Percentiles rank a stretch among this genome's conserved stretches.
phyloP scores from a whole-genome alignment of 163 green algal genomes.

The Scenedesmus sp. region DNA sequence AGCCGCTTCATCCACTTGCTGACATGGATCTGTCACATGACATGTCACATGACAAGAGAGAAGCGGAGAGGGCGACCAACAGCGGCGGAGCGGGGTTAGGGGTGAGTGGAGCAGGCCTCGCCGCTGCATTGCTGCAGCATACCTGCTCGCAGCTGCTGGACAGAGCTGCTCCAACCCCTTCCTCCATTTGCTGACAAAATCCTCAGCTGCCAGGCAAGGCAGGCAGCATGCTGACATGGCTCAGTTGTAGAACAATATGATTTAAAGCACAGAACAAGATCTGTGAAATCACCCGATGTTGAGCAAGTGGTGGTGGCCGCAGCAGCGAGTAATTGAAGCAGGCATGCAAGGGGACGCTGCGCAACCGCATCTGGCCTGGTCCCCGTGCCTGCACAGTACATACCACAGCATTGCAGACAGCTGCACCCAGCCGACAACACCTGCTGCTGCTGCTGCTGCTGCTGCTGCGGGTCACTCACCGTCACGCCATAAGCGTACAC shows the following conservation, averaged over 20 bases:
- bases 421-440: not conserved
- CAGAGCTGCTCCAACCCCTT: not conserved
- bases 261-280: too few species aligned
- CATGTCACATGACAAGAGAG: not conserved
- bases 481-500: slow-evolving; percentile 61
- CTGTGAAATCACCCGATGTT: too few species aligned
- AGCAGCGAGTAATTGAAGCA: too few species aligned
- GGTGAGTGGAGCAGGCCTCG: not conserved
- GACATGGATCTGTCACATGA: slow-evolving; percentile 61
- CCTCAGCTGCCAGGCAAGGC: too few species aligned
- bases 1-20: slow-evolving; percentile 70
- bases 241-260: too few species aligned
- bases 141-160: not conserved
- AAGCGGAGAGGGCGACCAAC: not conserved
- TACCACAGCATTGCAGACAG: not conserved
- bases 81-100: not conserved
- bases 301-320: too few species aligned
- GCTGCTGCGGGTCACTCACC: slow-evolving; percentile 31
- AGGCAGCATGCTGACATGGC: too few species aligned
- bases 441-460: not conserved
- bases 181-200: not conserved
- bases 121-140: not conserved
- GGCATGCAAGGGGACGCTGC: too few species aligned
- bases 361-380: too few species aligned
- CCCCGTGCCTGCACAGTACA: too few species aligned